Evolutionary conservation across 768 basidiomycete genomes (phyloP), one percentile per base, ranked within the genome.

Genomic region (Kwoniella sp.): DNA sequence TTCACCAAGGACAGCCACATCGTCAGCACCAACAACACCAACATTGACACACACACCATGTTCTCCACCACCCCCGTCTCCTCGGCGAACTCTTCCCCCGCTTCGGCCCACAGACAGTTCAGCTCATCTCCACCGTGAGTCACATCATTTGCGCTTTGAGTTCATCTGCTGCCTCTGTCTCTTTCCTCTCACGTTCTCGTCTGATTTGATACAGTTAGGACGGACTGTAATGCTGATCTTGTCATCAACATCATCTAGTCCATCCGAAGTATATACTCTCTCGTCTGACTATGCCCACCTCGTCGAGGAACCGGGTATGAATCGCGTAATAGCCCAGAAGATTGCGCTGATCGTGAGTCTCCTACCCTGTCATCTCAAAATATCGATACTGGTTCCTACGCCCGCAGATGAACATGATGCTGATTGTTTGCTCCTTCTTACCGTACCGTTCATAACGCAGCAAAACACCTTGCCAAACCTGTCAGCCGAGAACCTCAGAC

Each of bases 401-500:
- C 34, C 13, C 51, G 13, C 28, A 26, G 0, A 26, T 22, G 1
- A 3, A 3, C 38, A 58, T 0, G 22, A 53, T 20, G n/a, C 30
- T 17, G 22, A 17, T 28, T 22, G 23, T 34, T 29, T 20, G 30
- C 34, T 54, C 31, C 1, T 31, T n/a, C 9, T 13, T n/a, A n/a
- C n/a, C 22, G n/a, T 48, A 2, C 15, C 25, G 4, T 12, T 15
- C 34, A 23, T 17, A n/a, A n/a, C n/a, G n/a, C n/a, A 66, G 65
- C 65, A 66, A 66, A 52, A 66, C 55, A 53, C 65, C 7, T 28
- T 66, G 29, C 58, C 65, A 34, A 53, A 60, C 22, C 45, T 66
- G 1, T 60, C 58, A 26, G 9, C 25, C 11, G 31, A 26, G 8
- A 55, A 55, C 17, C 65, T 66, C 47, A 52, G 65, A 22, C 65